Evolutionary conservation across 2,329 filamentous ascomycete genomes (phyloP).

Genomic region (Colletotrichum lini): DNA sequence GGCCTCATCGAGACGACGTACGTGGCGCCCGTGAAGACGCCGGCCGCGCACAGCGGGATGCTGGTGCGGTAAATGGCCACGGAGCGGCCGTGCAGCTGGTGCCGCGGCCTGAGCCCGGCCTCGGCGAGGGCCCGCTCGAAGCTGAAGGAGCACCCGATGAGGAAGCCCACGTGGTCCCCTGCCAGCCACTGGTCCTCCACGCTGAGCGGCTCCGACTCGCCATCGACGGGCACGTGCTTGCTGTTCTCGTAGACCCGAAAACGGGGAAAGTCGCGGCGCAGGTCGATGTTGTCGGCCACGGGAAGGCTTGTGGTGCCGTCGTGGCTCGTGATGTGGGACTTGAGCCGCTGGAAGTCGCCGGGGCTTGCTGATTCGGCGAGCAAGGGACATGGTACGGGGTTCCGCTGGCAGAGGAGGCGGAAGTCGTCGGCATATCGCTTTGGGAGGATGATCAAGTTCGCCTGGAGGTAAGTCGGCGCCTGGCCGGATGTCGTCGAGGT

Average conservation of each 20-base stretch:
- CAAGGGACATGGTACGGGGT: conserved; percentile 74
- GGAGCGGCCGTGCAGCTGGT: conserved; percentile 63
- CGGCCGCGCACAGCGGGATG: conserved; percentile 69
- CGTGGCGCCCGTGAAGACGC: conserved; percentile 67
- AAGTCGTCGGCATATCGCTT: conserved; percentile 71
- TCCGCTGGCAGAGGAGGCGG: conserved; percentile 70
- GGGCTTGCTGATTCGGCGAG: conserved; percentile 64
- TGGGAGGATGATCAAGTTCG: conserved; percentile 74
- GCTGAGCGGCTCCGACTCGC: conserved; percentile 52
- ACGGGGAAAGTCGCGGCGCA: conserved; percentile 70
- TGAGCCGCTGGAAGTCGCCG: conserved; percentile 59
- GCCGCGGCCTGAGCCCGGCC: conserved; percentile 66
- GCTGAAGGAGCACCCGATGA: conserved; percentile 75
- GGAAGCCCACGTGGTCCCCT: conserved; percentile 70
- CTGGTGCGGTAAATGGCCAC: conserved; percentile 75
- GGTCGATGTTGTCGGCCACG: conserved; percentile 61
- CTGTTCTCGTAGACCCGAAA: conserved; percentile 72
- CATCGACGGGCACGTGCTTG: conserved; percentile 48
- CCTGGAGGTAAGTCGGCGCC: conserved; percentile 70
- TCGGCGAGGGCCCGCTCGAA: conserved; percentile 71
- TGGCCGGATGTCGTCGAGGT: conserved; percentile 66
- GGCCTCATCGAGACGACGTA: conserved; percentile 76
- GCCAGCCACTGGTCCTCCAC: conserved; percentile 67
- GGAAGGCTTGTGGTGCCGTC: conserved; percentile 46
- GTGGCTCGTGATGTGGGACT: conserved; percentile 48